Evolutionary conservation across 2,329 filamentous ascomycete species (phyloP).

Genomic region (Verticillium longisporum): DNA sequence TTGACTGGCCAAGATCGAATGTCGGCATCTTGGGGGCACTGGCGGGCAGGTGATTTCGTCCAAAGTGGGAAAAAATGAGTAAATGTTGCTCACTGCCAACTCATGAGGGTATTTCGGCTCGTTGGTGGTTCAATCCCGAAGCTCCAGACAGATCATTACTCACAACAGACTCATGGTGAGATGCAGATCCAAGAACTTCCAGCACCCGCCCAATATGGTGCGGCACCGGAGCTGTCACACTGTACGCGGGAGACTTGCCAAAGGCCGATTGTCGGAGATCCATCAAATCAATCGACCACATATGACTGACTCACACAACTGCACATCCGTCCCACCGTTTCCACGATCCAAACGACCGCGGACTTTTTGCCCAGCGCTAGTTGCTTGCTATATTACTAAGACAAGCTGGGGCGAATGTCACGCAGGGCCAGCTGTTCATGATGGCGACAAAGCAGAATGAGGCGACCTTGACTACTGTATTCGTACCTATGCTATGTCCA

Average conservation of each 20-base stretch:
- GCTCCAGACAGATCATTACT: not conserved
- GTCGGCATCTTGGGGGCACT: constrained; percentile 30
- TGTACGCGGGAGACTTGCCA: not conserved
- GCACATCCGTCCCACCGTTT: not conserved
- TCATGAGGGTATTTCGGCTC: not conserved
- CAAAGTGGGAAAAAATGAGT: not conserved
- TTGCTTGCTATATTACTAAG: too few relatives aligned
- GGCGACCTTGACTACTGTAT: too few relatives aligned
- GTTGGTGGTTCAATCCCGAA: not conserved
- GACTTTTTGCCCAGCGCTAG: too few relatives aligned
- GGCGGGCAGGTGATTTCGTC: not conserved
- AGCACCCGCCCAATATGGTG: not conserved
- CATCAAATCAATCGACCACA: not conserved
- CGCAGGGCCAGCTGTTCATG: too few relatives aligned
- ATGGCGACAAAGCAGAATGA: too few relatives aligned
- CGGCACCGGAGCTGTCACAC: not conserved
- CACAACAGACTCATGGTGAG: not conserved
- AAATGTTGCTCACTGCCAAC: not conserved
- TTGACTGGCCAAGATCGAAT: constrained; percentile 59
- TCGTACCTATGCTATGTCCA: too few relatives aligned
- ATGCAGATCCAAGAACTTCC: not conserved
- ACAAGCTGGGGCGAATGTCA: too few relatives aligned
- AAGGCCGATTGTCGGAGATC: not conserved
- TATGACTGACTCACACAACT: not conserved
- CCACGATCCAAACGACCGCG: not conserved